Evolutionary conservation across 2,329 filamentous ascomycete genomes (phyloP), one percentile per base, ranked within the genome.

Genomic region (Ilyonectria mors-panacis): DNA sequence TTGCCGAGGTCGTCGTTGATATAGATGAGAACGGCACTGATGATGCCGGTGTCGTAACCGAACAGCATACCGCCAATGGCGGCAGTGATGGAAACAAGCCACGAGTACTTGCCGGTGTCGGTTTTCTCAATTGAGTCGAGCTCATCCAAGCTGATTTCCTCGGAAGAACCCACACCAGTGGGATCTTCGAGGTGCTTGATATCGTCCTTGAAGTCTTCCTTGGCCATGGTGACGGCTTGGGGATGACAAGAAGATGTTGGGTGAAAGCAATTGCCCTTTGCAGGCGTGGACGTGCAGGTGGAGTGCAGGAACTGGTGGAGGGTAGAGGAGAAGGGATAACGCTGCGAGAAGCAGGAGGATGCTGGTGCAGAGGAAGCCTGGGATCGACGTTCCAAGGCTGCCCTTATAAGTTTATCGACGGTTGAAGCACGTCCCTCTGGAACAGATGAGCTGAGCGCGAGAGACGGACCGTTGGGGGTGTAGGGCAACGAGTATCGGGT

Each of bases 1-100:
- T 81, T 77, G 30, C 81, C 80, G 9, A 87, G 81, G 57, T 76
- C 74, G 17, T 70, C 15, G 10, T 66, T 10, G 30, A 76, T 69
- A 48, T 76, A 76, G 28, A 78, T 66, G 28, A 81, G 63, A 6
- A 78, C 78, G 7, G 79, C 70, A 0, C 75, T 78, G n/a, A 83
- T 81, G 47, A 83, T 81, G 7, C 82, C 82, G 1, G 81, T 82
- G 23, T 76, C 74, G 23, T 76, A 76, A 26, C 73, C 73, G 42
- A 83, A 83, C 8, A 83, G 77, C 61, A 82, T 77, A 12, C 81
- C 81, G 3, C 81, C 81, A 15, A 82, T 78, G 37, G 79, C 75
- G 48, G 72, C 73, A 8, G 73, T 76, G 30, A 76, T 70, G 12
- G 69, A 73, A 26, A 76, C 70, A 2, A 76, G 74, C 74, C 74